Evolutionary conservation across 192 early-diverging fungal genomes (phyloP).

Genomic region (Chytriomyces sp.): DNA sequence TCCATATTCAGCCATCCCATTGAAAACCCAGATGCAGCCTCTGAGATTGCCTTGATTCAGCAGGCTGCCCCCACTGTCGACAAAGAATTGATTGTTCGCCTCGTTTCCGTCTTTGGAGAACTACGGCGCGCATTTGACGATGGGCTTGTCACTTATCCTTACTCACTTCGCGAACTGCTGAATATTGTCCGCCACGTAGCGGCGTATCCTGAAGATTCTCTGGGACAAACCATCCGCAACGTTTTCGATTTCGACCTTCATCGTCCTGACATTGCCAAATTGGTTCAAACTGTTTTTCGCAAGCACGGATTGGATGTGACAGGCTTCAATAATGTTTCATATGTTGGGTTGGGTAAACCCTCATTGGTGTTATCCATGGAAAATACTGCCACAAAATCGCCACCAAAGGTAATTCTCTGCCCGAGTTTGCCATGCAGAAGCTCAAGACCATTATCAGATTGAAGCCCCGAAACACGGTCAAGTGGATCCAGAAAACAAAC

Average conservation of each 20-base stretch:
- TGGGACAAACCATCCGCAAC: conserved; percentile 71
- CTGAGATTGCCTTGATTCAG: conserved; percentile 68
- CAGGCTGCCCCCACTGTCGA: conserved; percentile 73
- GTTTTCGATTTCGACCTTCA: conserved; percentile 80
- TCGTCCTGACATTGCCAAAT: conserved; percentile 40
- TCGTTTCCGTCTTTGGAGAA: conserved; percentile 72
- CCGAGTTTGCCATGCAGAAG: too few relatives aligned
- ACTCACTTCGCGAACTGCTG: conserved; percentile 77
- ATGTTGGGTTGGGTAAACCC: background rate
- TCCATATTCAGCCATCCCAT: conserved; percentile 58
- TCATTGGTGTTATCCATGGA: background rate
- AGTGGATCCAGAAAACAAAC: conserved; percentile 42
- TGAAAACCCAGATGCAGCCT: conserved; percentile 74
- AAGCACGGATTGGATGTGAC: conserved; percentile 32
- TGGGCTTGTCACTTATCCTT: conserved; percentile 76
- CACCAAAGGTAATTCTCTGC: conserved; percentile 28
- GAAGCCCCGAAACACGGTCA: conserved; percentile 46
- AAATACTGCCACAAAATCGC: background rate
- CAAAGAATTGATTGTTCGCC: conserved; percentile 57
- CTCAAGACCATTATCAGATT: background rate
- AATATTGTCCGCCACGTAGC: conserved; percentile 78
- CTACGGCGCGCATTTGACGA: conserved; percentile 70
- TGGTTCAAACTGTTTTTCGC: conserved; percentile 31
- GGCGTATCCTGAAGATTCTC: conserved; percentile 67
- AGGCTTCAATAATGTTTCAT: background rate